phyloP scores from a whole-genome alignment of 2,329 filamentous ascomycete species.

The Aspergillus intermedius region DNA sequence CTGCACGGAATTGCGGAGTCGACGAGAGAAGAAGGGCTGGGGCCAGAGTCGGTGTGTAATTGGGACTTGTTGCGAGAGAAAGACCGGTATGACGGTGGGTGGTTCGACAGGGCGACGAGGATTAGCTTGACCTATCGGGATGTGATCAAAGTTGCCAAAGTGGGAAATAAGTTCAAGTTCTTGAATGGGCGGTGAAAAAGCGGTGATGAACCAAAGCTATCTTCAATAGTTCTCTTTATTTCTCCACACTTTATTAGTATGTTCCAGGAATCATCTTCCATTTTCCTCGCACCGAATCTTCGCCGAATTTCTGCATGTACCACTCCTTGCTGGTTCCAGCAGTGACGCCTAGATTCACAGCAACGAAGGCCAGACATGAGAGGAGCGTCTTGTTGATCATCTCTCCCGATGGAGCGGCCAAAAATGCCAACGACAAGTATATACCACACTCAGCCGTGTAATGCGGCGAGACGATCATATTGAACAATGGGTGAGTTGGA shows the following conservation, averaged over 20 bases:
- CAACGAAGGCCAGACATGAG: constrained; percentile 65
- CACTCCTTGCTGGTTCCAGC: constrained; percentile 70
- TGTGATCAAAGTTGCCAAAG: constrained; percentile 71
- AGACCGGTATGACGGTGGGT: constrained; percentile 32
- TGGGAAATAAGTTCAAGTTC: constrained; percentile 61
- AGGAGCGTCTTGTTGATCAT: constrained; percentile 67
- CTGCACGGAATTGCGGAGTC: constrained; percentile 55
- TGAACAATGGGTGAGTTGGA: constrained; percentile 67
- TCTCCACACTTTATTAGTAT: constrained; percentile 19
- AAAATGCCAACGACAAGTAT: constrained; percentile 69
- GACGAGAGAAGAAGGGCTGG: constrained; percentile 59
- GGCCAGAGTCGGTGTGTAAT: constrained; percentile 47
- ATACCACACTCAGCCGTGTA: constrained; percentile 84
- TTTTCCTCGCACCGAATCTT: constrained; percentile 53
- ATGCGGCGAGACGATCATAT: constrained; percentile 71
- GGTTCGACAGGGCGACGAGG: constrained; percentile 45
- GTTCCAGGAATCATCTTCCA: constrained; percentile 68
- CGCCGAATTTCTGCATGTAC: constrained; percentile 71
- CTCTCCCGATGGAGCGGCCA: constrained; percentile 62
- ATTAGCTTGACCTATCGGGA: constrained; percentile 68
- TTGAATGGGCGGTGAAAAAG: constrained; percentile 24
- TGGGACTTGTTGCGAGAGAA: constrained; percentile 49
- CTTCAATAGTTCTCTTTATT: background rate
- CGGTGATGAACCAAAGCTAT: constrained; percentile 9
- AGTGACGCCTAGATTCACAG: constrained; percentile 72